Conservation (phyloP, 1,284 basidiomycete species). For the Cystobasidiaceae sp. region DNA sequence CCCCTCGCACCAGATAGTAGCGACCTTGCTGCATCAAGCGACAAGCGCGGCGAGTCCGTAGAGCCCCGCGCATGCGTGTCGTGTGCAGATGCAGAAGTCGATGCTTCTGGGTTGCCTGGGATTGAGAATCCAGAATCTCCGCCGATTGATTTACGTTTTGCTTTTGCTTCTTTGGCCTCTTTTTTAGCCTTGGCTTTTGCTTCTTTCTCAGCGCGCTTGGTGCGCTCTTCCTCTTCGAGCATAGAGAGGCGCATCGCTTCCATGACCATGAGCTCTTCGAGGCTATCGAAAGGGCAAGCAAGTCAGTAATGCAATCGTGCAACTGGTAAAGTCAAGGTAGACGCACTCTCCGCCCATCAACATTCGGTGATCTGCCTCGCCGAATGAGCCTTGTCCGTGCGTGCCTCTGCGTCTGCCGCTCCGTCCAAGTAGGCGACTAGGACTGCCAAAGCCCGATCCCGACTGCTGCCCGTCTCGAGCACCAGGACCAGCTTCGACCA, state of each 20-base stretch:
- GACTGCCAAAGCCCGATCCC: constrained; percentile 29
- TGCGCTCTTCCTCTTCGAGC: constrained; percentile 68
- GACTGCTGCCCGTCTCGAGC: constrained; percentile 2
- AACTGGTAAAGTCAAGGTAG: neutral
- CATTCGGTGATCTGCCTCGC: constrained; percentile 32
- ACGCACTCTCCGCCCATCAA: constrained; percentile 34
- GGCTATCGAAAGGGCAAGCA: constrained; percentile 11
- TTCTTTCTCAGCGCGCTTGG: constrained; percentile 45
- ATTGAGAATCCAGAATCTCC: no score
- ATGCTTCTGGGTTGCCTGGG: neutral
- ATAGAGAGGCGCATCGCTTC: constrained; percentile 96
- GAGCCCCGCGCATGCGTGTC: no score
- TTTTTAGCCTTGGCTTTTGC: constrained; percentile 28
- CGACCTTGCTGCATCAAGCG: neutral
- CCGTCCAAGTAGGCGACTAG: constrained; percentile 24
- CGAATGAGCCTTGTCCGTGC: neutral
- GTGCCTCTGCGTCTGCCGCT: constrained; percentile 9
- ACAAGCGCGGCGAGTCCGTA: neutral
- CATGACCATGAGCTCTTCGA: constrained; percentile 84
- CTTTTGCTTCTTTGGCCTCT: constrained; percentile 9
- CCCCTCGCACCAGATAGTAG: neutral
- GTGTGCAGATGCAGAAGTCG: neutral
- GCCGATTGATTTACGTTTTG: neutral
- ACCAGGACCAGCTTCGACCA: neutral
- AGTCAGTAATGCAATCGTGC: neutral